Conservation (phyloP, 345 rosid genomes). For the Eucalyptus regnans region DNA sequence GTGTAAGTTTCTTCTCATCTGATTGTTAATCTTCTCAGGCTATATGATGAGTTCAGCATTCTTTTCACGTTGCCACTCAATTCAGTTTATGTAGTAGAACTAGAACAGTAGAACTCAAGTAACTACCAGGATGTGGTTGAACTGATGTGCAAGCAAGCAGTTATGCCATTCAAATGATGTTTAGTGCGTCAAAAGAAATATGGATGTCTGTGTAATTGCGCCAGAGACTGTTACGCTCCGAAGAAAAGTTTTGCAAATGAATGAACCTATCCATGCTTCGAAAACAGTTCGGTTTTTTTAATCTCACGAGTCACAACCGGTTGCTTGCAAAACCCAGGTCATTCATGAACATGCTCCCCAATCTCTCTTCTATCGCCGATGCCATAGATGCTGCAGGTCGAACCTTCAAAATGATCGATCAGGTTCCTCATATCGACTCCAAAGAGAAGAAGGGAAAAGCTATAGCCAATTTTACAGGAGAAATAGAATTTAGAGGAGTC, state of each 20-base stretch:
- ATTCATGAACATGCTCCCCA: slow-evolving; percentile 30
- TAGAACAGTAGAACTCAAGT: neutral
- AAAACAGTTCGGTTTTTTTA: neutral
- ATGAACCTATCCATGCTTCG: neutral
- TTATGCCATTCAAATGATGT: neutral
- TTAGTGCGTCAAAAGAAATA: neutral
- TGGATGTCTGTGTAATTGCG: neutral
- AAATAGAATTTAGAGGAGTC: slow-evolving; percentile 28
- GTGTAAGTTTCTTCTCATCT: slow-evolving; percentile 20
- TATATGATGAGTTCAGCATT: neutral
- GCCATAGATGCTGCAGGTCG: slow-evolving; percentile 20
- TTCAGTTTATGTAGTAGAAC: neutral
- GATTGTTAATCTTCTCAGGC: slow-evolving; percentile 18
- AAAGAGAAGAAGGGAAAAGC: slow-evolving; percentile 18
- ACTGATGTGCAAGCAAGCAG: neutral
- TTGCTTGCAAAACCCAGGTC: slow-evolving; percentile 4
- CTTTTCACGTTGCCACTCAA: neutral
- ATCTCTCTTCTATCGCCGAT: slow-evolving; percentile 22
- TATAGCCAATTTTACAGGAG: slow-evolving; percentile 28
- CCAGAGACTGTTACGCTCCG: neutral
- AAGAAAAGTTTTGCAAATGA: neutral
- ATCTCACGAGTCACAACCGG: neutral
- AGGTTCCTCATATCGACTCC: slow-evolving; percentile 16
- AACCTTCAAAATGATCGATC: slow-evolving; percentile 29
- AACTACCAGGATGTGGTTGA: neutral